These are phyloP conservation scores for Penicillium sp. DNA, from an alignment of 2,329 filamentous ascomycete genomes.

Conservation along the genomic window DNA sequence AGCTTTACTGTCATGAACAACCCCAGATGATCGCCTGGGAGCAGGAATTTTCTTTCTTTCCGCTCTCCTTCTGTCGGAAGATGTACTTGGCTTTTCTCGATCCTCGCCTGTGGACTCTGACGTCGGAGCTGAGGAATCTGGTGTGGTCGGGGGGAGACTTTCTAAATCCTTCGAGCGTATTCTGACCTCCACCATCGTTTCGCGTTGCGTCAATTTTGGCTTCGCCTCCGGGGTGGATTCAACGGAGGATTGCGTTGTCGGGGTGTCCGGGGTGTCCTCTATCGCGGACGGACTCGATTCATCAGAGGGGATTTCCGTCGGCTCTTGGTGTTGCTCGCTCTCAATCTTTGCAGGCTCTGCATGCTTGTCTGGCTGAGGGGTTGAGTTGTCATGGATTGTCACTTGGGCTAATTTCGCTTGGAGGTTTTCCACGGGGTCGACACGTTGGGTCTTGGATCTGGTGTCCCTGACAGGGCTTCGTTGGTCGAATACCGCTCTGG, in stretches of 20 bases:
- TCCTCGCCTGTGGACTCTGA: not conserved
- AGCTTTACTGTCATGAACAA: constrained; percentile 32
- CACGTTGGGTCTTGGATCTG: not conserved
- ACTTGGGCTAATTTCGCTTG: constrained; percentile 29
- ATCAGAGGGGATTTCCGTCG: not conserved
- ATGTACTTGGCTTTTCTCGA: not conserved
- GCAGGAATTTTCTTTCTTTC: constrained; percentile 20
- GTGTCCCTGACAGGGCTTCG: constrained; percentile 23
- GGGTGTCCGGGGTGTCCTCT: not conserved
- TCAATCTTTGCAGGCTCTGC: not conserved
- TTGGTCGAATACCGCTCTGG: constrained; percentile 37
- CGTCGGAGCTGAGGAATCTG: not conserved
- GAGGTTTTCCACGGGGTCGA: constrained; percentile 22
- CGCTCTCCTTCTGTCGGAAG: constrained; percentile 7
- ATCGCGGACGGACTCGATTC: not conserved
- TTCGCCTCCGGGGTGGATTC: constrained; percentile 2
- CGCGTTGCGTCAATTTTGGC: constrained; percentile 9
- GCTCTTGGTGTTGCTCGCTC: not conserved
- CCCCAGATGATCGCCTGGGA: constrained; percentile 31
- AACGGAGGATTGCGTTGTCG: constrained; percentile 1
- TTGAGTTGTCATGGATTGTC: constrained; percentile 20
- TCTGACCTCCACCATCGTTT: constrained; percentile 31
- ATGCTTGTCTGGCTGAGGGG: not conserved
- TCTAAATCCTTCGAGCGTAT: constrained; percentile 13
- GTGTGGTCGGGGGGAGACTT: not conserved